Evolutionary conservation across 2,329 filamentous ascomycete species (phyloP).

Genomic region (Magnaporthiopsis incrustans): DNA sequence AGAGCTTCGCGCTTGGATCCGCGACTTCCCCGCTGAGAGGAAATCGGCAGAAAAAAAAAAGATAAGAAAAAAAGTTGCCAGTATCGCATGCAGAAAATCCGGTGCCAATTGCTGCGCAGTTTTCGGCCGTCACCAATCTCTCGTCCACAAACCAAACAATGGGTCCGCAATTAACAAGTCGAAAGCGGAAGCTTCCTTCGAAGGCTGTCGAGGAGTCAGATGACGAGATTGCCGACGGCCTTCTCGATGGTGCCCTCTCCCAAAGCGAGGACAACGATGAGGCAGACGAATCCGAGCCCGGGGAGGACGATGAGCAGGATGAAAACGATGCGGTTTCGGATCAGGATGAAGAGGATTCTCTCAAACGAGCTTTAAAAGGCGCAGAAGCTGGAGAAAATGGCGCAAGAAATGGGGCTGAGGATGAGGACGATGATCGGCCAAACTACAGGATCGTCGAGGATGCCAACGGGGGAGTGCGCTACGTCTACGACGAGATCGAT

Average conservation of each 20-base stretch:
- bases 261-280: slow-evolving; percentile 50
- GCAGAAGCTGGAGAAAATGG: slow-evolving; percentile 17
- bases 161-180: slow-evolving; percentile 32
- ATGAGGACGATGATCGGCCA: slow-evolving; percentile 29
- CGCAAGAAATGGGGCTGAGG: slow-evolving; percentile 4
- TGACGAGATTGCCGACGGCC: slow-evolving; percentile 48
- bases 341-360: slow-evolving; percentile 26
- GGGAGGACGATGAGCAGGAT: slow-evolving; percentile 35
- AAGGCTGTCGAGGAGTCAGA: slow-evolving; percentile 49
- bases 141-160: slow-evolving; percentile 19
- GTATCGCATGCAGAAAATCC: background rate
- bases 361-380: slow-evolving; percentile 23
- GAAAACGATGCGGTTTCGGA: slow-evolving; percentile 34
- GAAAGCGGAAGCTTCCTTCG: slow-evolving; percentile 59
- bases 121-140: background rate
- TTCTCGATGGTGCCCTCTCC: slow-evolving; percentile 49
- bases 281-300: slow-evolving; percentile 30
- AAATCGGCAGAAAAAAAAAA: slow-evolving; percentile 15
- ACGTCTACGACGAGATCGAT: slow-evolving; percentile 89
- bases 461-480: slow-evolving; percentile 84
- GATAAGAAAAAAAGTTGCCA: slow-evolving; percentile 8
- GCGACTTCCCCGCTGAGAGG: background rate
- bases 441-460: slow-evolving; percentile 60
- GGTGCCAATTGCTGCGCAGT: background rate
- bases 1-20: background rate